A percentile compares a stretch with the other conserved stretches of the same genome.
These are phyloP conservation scores for Metschnikowia drakensbergensis DNA, from an alignment of 805 yeast species.

Conservation along the genomic window DNA sequence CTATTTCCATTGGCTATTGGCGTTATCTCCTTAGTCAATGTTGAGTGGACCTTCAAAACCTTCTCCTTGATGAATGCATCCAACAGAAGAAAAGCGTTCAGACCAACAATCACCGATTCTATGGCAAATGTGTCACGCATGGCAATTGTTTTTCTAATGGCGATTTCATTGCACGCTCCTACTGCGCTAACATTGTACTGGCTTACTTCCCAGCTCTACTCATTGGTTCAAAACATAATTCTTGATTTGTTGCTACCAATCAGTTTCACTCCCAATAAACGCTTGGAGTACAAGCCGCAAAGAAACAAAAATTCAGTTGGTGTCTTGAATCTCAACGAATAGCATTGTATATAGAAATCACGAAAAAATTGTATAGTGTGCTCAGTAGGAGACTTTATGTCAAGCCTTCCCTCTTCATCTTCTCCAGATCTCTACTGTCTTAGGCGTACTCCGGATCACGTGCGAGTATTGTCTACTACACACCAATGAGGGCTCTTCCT, in stretches of 20 bases:
- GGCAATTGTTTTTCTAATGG: constrained; percentile 77
- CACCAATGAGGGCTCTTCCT: not conserved
- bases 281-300: constrained; percentile 23
- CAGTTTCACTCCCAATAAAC: constrained; percentile 42
- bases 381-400: no score
- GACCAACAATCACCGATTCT: constrained; percentile 60
- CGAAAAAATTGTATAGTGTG: not conserved
- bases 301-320: constrained; percentile 10
- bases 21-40: constrained; percentile 63
- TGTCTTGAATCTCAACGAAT: constrained; percentile 8
- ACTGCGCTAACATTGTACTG: constrained; percentile 80
- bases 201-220: constrained; percentile 79
- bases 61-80: constrained; percentile 45
- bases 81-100: constrained; percentile 38
- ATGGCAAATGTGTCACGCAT: constrained; percentile 68
- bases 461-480: not conserved
- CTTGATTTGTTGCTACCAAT: constrained; percentile 67
- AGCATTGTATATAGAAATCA: not conserved
- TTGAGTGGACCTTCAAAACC: constrained; percentile 78
- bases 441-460: not conserved
- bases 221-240: constrained; percentile 69
- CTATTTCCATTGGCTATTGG: constrained; percentile 73
- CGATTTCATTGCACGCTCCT: constrained; percentile 82
- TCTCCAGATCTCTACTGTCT: no score
- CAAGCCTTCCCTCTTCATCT: no score